Evolutionary conservation across 345 rosid species (phyloP), one percentile per base, ranked within the genome.

Genomic region (Salix udensis): DNA sequence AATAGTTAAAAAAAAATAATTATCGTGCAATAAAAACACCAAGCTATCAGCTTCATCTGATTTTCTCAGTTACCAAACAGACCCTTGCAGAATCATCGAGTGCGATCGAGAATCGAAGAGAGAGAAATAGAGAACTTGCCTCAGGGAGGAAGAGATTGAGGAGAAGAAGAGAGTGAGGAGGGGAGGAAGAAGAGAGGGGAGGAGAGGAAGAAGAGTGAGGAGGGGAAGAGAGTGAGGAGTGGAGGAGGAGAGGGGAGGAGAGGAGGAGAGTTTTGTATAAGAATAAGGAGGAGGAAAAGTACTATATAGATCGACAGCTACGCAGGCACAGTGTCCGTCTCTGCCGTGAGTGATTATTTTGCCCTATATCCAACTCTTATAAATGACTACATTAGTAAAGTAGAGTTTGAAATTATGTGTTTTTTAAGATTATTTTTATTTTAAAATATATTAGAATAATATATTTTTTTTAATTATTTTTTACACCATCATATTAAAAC

Each of bases 41-140:
- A 14, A 67, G 42, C 71, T 50, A 36, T n/a, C 18, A 44, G 24
- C 42, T n/a, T 24, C 36, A 36, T 55, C n/a, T 5, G 48, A 70
- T 53, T 68, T 68, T 55, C 73, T 55, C 67, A 39, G 24, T 30
- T 3, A 46, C 61, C 34, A 60, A 61, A 62, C 64, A 46, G 74
- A 70, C 58, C 28, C 64, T 13, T 11, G 5, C 6, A 42, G 39
- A 73, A 24, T 61, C 71, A 42, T 15, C 10, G 15, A 40, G 50
- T 2, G 65, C 39, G 40, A 75, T 55, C 62, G 71, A 53, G 24
- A 68, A 68, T 19, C 15, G 6, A 28, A 68, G 5, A 8, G 13
- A 46, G 37, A 70, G 52, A 36, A 28, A 28, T 11, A 34, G 42
- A 70, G 52, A 62, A 64, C 79, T 71, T 71, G 80, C 80, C 80